These are phyloP conservation scores for Metschnikowia peoriensis DNA, from an alignment of 805 yeast species.

Conservation along the genomic window DNA sequence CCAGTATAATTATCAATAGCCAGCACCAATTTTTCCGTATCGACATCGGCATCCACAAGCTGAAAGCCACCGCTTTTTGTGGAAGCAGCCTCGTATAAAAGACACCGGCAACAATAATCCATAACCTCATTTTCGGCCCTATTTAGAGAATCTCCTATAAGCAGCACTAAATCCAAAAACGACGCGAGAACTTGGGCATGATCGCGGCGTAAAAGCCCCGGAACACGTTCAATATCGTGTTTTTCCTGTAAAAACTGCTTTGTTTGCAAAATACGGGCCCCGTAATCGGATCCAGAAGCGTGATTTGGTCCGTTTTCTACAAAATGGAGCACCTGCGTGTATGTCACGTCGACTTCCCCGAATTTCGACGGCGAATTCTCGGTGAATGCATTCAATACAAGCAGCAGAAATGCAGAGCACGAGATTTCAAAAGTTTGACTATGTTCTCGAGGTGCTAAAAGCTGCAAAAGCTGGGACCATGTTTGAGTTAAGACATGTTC, in stretches of 20 bases:
- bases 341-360: not conserved
- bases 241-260: not conserved
- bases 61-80: not conserved
- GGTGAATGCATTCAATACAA: not conserved
- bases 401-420: not conserved
- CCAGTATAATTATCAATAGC: slow-evolving; percentile 1
- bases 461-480: not conserved
- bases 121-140: not conserved
- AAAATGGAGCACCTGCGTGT: slow-evolving; percentile 5
- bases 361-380: not conserved
- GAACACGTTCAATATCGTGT: not conserved
- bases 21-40: slow-evolving; percentile 9
- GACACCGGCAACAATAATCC: slow-evolving; percentile 1
- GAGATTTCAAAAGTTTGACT: not conserved
- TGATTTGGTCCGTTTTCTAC: not conserved
- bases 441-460: not conserved
- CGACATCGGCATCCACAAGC: not conserved
- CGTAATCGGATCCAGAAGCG: not conserved
- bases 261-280: not conserved
- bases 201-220: not conserved
- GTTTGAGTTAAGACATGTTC: not conserved
- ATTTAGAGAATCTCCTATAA: not conserved
- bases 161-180: not conserved
- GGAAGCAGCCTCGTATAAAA: slow-evolving; percentile 1
- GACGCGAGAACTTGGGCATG: not conserved